Base-by-base conservation (phyloP, 2,329 filamentous ascomycete genomes). In the Hypoxylon sp. region DNA sequence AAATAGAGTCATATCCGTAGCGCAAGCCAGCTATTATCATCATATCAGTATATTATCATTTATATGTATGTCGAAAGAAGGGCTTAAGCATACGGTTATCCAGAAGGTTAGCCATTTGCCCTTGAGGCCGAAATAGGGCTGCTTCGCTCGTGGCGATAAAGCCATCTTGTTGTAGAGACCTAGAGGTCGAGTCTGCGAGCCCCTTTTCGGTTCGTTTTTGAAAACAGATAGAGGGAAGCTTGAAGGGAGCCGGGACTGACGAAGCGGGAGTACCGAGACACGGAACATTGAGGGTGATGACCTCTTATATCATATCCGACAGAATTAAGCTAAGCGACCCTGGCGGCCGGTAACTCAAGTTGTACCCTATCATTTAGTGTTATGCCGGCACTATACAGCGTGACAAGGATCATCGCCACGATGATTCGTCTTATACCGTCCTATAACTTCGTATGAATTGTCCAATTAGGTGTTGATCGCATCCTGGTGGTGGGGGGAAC, bases 51-150 rank as follows among this genome's bases (percentile, higher is more conserved):
- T 19, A 22, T 2, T 35, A 13, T 39, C 35, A 29, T 33, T 11
- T 31, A 31, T 31, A 13, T n/a, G 14, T 44, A 19, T 57, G 35
- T 22, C 19, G 13, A 9, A 22, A 29, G n/a, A 13, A n/a, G 24
- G 29, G 13, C 47, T 3, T 3, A 29, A 19, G 24, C 66, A 44
- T 70, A 74, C 72, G 5, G 74, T 76, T 46, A 75, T 76, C 74
- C 75, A 77, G 44, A 76, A 75, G 33, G 73, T 73, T n/a, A 77
- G 71, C 74, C 73, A 74, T 70, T 74, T 73, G 14, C 75, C 74
- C 50, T 65, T 75, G 14, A 76, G 55, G 67, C 73, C 74, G 42
- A 77, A 75, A 48, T 75, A 76, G 60, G 74, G 75, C 69, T 74
- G 63, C 29, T 73, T 75, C 33, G 22, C 46, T 42, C 65, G 67